A percentile compares a stretch with the other conserved stretches of the same genome.
Evolutionary conservation across 139 green algal genomes (phyloP).

Genomic region (Tetradesmus obliquus): DNA sequence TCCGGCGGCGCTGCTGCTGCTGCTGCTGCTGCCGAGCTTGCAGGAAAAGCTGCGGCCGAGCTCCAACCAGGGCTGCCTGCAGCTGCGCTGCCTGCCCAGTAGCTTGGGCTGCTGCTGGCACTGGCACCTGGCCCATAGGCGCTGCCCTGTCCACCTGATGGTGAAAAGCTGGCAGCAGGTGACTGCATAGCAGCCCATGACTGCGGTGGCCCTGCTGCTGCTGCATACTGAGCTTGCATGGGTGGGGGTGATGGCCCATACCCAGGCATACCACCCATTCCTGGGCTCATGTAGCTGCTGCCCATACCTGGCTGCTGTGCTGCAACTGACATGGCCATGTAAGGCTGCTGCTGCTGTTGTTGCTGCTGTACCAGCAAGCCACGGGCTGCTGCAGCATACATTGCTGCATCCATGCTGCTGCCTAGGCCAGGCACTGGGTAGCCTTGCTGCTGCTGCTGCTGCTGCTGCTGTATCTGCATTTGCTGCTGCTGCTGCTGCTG

Average conservation of each 20-base stretch:
- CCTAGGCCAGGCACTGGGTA: not conserved
- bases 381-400: not conserved
- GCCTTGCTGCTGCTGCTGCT: constrained; percentile 21
- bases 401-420: constrained; percentile 18
- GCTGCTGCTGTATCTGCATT: not conserved
- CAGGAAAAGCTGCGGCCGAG: not conserved
- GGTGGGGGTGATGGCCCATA: not conserved
- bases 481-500: not conserved
- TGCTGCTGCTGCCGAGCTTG: constrained; percentile 20
- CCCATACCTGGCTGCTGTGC: not conserved
- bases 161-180: not conserved
- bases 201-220: not conserved
- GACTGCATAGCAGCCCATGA: not conserved
- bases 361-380: not conserved
- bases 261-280: not conserved
- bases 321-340: not conserved
- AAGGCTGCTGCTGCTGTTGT: not conserved
- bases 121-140: not conserved
- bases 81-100: not conserved
- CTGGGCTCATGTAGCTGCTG: not conserved
- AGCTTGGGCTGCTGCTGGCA: not conserved
- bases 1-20: not conserved
- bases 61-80: not conserved
- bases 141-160: not conserved
- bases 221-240: not conserved